Evolutionary conservation across 192 early-diverging fungal species (phyloP).

Genomic region (Chytriomyces sp.): DNA sequence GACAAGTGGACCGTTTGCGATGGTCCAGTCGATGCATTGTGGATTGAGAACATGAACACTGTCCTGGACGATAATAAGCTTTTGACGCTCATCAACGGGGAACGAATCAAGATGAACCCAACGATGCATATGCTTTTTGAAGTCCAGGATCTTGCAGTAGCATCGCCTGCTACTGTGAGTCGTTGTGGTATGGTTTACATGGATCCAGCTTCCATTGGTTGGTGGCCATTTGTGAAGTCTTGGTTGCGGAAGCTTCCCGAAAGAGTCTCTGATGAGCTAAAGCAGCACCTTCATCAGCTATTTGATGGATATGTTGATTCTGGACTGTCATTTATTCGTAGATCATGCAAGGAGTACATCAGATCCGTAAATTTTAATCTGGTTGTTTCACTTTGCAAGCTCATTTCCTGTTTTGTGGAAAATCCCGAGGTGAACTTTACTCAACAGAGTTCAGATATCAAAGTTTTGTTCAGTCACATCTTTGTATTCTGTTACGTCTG

Average conservation of each 20-base stretch:
- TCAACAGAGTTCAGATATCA: conserved; percentile 42
- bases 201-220: conserved; percentile 60
- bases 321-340: conserved; percentile 55
- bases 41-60: conserved; percentile 58
- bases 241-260: conserved; percentile 50
- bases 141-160: conserved; percentile 62
- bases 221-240: conserved; percentile 51
- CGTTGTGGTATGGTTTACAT: conserved; percentile 65
- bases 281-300: conserved; percentile 38
- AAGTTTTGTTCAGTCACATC: conserved; percentile 47
- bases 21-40: conserved; percentile 64
- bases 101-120: conserved; percentile 60
- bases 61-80: conserved; percentile 67
- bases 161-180: conserved; percentile 63
- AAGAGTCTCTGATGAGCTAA: conserved; percentile 42
- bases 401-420: conserved; percentile 54
- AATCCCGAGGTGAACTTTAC: conserved; percentile 47
- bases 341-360: conserved; percentile 56
- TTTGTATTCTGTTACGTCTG: conserved; percentile 64
- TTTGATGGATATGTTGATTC: conserved; percentile 51
- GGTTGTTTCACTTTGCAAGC: conserved; percentile 51
- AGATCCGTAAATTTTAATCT: conserved; percentile 58
- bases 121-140: conserved; percentile 68
- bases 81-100: conserved; percentile 63
- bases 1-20: conserved; percentile 68